Evolutionary conservation across 768 basidiomycete species (phyloP).

Genomic region (Mycena leptocephala): DNA sequence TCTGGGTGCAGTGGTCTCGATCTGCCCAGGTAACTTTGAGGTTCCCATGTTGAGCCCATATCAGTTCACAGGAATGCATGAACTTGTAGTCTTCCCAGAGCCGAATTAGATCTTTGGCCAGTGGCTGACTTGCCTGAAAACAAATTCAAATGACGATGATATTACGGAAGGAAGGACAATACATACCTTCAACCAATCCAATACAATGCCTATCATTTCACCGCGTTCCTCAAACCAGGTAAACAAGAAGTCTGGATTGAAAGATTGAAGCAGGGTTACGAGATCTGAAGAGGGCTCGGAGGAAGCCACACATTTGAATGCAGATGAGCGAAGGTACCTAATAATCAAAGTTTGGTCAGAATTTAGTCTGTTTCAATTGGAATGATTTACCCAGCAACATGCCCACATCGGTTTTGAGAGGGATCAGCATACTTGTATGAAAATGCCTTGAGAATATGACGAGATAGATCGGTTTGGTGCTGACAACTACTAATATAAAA

Average conservation of each 20-base stretch:
- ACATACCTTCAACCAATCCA: conserved; percentile 2
- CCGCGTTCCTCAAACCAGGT: too few species aligned
- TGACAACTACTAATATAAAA: neutral
- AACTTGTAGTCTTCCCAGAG: conserved; percentile 2
- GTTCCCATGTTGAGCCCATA: neutral
- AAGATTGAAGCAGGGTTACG: neutral
- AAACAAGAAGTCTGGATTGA: neutral
- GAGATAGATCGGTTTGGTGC: too few species aligned
- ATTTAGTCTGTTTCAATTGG: neutral
- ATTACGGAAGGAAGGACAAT: neutral
- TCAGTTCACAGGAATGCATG: neutral
- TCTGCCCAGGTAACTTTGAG: neutral
- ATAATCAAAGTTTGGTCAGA: neutral
- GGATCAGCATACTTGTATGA: neutral
- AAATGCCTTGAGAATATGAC: neutral
- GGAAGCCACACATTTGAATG: neutral
- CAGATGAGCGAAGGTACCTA: neutral
- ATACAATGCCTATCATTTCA: neutral
- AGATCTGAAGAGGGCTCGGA: neutral
- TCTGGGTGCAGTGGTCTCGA: neutral
- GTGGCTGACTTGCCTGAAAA: neutral
- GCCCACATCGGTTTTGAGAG: neutral
- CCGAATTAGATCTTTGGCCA: neutral
- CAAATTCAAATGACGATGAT: neutral
- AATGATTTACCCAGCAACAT: neutral